Percentiles rank a stretch among this genome's conserved stretches.
Conservation (phyloP, 139 green algal genomes). For the Mychonastes homosphaera region DNA sequence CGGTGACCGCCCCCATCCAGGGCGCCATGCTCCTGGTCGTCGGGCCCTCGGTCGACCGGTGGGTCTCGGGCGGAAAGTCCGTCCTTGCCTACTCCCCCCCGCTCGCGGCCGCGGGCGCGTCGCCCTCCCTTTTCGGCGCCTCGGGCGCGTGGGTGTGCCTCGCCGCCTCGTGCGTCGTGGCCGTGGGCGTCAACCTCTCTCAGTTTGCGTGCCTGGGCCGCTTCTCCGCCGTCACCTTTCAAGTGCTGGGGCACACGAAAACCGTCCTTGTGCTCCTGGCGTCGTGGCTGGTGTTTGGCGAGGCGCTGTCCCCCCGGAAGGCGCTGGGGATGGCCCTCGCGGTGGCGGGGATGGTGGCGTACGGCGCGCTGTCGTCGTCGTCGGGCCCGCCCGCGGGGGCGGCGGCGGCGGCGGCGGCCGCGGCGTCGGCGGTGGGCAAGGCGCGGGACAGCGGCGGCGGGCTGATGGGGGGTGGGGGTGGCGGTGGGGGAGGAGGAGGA, state of each 20-base stretch:
- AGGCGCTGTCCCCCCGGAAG: slow-evolving; percentile 33
- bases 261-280: slow-evolving; percentile 23
- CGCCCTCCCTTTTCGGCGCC: too few species aligned
- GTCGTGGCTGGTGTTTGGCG: slow-evolving; percentile 16
- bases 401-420: too few species aligned
- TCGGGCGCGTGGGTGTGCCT: slow-evolving; percentile 38
- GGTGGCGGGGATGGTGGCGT: slow-evolving; percentile 65
- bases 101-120: too few species aligned
- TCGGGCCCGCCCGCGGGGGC: too few species aligned
- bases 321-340: slow-evolving; percentile 58
- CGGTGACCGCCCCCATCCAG: slow-evolving; percentile 73
- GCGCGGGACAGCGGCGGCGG: too few species aligned
- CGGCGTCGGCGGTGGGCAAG: too few species aligned
- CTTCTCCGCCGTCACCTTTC: slow-evolving; percentile 83
- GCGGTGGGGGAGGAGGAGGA: too few species aligned
- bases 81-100: too few species aligned
- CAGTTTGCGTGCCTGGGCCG: slow-evolving; percentile 90
- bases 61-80: slow-evolving; percentile 35
- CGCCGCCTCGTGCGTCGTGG: slow-evolving; percentile 52
- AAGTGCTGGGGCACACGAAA: slow-evolving; percentile 28
- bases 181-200: slow-evolving; percentile 77
- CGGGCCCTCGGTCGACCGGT: slow-evolving; percentile 63
- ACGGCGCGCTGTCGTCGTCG: slow-evolving; percentile 41
- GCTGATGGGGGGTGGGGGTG: too few species aligned
- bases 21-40: slow-evolving; percentile 55